Conservation (phyloP, 1,139 yeast species). For the Kodamaea plutei region DNA sequence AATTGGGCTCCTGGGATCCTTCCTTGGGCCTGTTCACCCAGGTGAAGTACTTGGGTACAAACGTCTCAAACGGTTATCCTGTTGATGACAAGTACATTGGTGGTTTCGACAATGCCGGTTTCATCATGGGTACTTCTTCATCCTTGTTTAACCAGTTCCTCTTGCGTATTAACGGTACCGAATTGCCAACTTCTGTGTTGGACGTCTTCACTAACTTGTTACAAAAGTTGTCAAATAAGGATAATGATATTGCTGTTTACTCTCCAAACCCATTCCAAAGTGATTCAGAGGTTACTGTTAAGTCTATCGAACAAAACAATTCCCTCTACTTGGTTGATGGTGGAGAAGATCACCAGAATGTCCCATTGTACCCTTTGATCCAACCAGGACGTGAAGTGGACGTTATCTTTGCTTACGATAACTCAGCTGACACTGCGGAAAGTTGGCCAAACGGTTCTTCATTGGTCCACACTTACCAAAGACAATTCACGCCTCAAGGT, state of each 20-base stretch:
- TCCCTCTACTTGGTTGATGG: slow-evolving; percentile 28
- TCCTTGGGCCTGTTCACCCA: slow-evolving; percentile 64
- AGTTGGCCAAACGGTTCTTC: slow-evolving; percentile 37
- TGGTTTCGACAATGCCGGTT: slow-evolving; percentile 44
- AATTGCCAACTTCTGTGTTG: slow-evolving; percentile 15
- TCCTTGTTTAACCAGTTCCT: slow-evolving; percentile 34
- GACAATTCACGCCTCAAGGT: slow-evolving; percentile 28
- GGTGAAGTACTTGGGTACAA: slow-evolving; percentile 68
- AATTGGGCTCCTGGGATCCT: slow-evolving; percentile 89
- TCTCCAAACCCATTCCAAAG: slow-evolving; percentile 23
- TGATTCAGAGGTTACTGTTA: slow-evolving; percentile 11
- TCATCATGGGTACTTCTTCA: slow-evolving; percentile 44
- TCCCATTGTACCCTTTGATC: slow-evolving; percentile 27
- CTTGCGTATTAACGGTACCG: slow-evolving; percentile 22
- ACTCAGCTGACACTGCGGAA: slow-evolving; percentile 23
- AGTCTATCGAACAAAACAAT: slow-evolving; percentile 14
- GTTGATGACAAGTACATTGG: slow-evolving; percentile 24
- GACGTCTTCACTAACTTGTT: slow-evolving; percentile 15
- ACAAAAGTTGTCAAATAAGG: slow-evolving; percentile 12
- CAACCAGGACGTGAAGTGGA: slow-evolving; percentile 24
- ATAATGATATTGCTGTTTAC: slow-evolving; percentile 22
- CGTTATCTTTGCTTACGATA: slow-evolving; percentile 28
- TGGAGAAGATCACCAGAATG: slow-evolving; percentile 30
- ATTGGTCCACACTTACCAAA: slow-evolving; percentile 27
- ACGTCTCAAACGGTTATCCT: slow-evolving; percentile 55